A percentile compares a stretch with the other conserved stretches of the same genome.
phyloP scores from a whole-genome alignment of 2,329 filamentous ascomycete genomes.

The Incumbomyces lentus region DNA sequence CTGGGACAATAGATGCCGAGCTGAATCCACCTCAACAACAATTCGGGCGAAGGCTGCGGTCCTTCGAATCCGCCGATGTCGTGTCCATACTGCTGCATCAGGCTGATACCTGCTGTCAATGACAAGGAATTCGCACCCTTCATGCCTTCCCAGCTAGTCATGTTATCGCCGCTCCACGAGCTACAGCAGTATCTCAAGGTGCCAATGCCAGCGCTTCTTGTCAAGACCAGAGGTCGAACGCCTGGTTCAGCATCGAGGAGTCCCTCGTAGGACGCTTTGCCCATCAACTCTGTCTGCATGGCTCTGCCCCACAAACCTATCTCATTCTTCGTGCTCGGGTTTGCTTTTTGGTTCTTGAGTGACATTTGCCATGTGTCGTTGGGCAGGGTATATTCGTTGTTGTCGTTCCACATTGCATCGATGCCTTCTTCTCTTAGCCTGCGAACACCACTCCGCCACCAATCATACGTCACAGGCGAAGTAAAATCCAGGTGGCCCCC shows the following conservation, averaged over 20 bases:
- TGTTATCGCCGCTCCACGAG: constrained; percentile 65
- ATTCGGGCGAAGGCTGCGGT: constrained; percentile 59
- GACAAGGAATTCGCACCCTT: constrained; percentile 60
- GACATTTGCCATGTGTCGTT: constrained; percentile 56
- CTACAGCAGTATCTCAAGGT: constrained; percentile 61
- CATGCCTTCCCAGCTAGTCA: constrained; percentile 64
- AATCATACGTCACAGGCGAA: constrained; percentile 54
- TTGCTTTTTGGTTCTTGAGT: constrained; percentile 30
- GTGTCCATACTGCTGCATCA: constrained; percentile 62
- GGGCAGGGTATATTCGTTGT: constrained; percentile 62
- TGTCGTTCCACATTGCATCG: constrained; percentile 70
- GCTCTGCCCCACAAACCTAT: constrained; percentile 61
- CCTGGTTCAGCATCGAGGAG: constrained; percentile 49
- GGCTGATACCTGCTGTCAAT: constrained; percentile 56
- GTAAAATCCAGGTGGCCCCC: constrained; percentile 67
- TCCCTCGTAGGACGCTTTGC: constrained; percentile 59
- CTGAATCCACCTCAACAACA: constrained; percentile 64
- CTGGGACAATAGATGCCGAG: constrained; percentile 59
- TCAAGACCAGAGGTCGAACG: constrained; percentile 56
- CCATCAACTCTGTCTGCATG: constrained; percentile 61
- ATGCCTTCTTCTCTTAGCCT: constrained; percentile 54
- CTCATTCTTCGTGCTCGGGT: constrained; percentile 27
- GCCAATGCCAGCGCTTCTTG: constrained; percentile 59
- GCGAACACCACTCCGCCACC: constrained; percentile 61
- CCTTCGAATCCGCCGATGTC: constrained; percentile 67